Evolutionary conservation across 441 rosid species (phyloP).

Genomic region (Arabidopsis hybrid): DNA sequence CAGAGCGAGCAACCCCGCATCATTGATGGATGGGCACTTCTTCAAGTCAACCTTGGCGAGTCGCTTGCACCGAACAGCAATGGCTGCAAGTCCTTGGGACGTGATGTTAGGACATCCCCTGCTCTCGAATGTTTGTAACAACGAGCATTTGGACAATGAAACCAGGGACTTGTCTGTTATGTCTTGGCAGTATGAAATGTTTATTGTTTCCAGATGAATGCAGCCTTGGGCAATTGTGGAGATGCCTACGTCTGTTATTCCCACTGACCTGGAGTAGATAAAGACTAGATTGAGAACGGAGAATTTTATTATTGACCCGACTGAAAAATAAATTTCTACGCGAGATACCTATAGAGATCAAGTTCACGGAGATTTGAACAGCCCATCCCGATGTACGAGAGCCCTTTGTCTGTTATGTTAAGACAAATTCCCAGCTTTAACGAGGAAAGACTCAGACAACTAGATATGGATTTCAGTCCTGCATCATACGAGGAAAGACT

Average conservation of each 20-base stretch:
- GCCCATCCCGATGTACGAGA: constrained; percentile 61
- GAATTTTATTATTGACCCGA: neutral
- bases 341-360: constrained; percentile 77
- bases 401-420: constrained; percentile 77
- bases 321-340: constrained; percentile 5
- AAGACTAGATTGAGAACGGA: constrained; percentile 21
- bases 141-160: constrained; percentile 66
- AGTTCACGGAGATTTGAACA: constrained; percentile 83
- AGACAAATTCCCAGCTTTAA: constrained; percentile 89
- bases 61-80: constrained; percentile 77
- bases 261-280: constrained; percentile 63
- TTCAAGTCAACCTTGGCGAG: constrained; percentile 80
- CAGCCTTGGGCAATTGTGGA: constrained; percentile 70
- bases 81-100: constrained; percentile 77
- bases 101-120: constrained; percentile 85
- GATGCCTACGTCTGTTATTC: constrained; percentile 75
- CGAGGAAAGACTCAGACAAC: constrained; percentile 65
- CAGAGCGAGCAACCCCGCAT: constrained; percentile 75
- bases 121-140: constrained; percentile 67
- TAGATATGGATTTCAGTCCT: constrained; percentile 83
- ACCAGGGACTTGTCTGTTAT: constrained; percentile 70
- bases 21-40: constrained; percentile 73
- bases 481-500: constrained; percentile 40
- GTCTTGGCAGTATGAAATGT: constrained; percentile 76
- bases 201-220: constrained; percentile 65